Conservation (phyloP, 2,329 filamentous ascomycete genomes). For the Epichloe gansuensis region DNA sequence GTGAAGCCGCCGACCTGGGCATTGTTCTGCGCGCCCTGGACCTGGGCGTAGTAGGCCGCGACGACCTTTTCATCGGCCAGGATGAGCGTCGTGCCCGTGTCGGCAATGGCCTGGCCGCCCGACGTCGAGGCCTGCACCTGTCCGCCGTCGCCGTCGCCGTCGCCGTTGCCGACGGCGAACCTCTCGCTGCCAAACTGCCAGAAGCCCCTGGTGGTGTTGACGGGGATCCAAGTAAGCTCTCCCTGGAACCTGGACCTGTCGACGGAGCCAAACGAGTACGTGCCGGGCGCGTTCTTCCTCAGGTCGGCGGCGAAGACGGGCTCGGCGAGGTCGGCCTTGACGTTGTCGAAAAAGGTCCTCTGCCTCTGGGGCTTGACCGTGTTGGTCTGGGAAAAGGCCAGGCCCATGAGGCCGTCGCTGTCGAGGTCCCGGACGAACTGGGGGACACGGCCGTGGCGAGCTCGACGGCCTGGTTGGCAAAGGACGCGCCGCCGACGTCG, state of each 20-base stretch:
- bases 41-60: constrained; percentile 33
- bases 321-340: constrained; percentile 10
- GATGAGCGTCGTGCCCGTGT: constrained; percentile 52
- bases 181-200: constrained; percentile 33
- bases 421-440: constrained; percentile 29
- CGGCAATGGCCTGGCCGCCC: constrained; percentile 32
- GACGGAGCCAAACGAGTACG: constrained; percentile 64
- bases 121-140: constrained; percentile 25
- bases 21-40: constrained; percentile 25
- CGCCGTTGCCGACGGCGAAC: constrained; percentile 9
- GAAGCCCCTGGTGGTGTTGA: constrained; percentile 52
- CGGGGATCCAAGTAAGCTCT: constrained; percentile 45
- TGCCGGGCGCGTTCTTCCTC: constrained; percentile 41
- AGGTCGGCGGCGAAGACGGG: constrained; percentile 58
- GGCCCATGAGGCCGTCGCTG: constrained; percentile 31
- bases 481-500: constrained; percentile 28
- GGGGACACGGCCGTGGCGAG: constrained; percentile 27
- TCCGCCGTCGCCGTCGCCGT: not conserved
- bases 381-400: constrained; percentile 31
- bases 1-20: constrained; percentile 28
- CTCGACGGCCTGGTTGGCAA: constrained; percentile 30
- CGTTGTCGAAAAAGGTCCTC: constrained; percentile 31
- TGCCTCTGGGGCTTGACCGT: constrained; percentile 28
- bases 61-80: constrained; percentile 42
- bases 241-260: constrained; percentile 53